phyloP scores from a whole-genome alignment of 306 rosid species.

The Argentina anserina region DNA sequence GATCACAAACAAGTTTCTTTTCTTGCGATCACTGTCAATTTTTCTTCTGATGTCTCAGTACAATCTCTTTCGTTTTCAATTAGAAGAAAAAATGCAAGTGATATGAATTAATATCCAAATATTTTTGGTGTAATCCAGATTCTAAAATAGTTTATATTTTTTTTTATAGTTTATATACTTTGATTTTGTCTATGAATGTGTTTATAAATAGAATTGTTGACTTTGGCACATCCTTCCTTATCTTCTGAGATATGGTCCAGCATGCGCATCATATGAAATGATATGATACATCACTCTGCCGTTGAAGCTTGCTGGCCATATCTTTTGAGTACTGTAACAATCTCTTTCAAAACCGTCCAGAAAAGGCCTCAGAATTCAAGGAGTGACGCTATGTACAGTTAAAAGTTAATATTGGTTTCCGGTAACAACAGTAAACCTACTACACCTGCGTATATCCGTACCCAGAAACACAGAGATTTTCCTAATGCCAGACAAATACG shows the following conservation, averaged over 20 bases:
- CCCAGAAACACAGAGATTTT: not conserved
- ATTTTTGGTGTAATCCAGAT: too few species aligned
- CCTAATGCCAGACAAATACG: not conserved
- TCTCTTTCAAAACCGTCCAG: not conserved
- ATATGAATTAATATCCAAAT: too few species aligned
- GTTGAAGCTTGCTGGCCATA: not conserved
- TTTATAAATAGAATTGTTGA: not conserved
- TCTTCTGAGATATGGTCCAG: constrained; percentile 31
- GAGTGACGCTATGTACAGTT: not conserved
- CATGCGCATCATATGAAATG: not conserved
- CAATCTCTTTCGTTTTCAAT: not conserved
- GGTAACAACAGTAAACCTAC: not conserved
- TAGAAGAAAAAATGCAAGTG: not conserved
- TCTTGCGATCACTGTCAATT: too few species aligned
- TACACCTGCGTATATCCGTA: not conserved
- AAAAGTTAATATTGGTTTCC: not conserved
- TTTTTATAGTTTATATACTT: too few species aligned
- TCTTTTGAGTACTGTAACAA: constrained; percentile 15
- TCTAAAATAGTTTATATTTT: too few species aligned
- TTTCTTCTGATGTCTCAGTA: not conserved
- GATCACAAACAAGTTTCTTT: not conserved
- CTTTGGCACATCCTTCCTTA: constrained; percentile 11
- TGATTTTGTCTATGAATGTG: too few species aligned
- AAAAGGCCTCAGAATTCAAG: not conserved
- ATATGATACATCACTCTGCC: not conserved